Conservation (phyloP, 2,329 filamentous ascomycete genomes). For the Claviceps sp. region DNA sequence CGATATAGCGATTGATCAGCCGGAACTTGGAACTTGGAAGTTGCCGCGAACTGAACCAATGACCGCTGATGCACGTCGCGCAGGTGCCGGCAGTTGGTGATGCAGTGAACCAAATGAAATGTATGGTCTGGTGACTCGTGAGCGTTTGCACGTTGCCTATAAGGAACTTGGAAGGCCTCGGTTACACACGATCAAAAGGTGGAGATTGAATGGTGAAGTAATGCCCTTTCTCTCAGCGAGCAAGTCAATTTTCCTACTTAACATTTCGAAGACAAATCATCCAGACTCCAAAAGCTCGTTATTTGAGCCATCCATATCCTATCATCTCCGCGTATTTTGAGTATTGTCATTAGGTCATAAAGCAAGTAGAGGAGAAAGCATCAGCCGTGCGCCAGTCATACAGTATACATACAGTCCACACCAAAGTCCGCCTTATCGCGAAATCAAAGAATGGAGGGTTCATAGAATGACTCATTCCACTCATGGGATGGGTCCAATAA, state of each 20-base stretch:
- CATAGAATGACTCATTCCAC: conserved; percentile 19
- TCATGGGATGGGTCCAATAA: conserved; percentile 15
- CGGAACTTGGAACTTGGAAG: not conserved
- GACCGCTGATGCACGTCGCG: not conserved
- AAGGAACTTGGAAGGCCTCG: no score
- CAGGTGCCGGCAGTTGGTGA: not conserved
- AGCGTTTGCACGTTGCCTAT: not conserved
- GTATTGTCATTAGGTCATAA: conserved; percentile 18
- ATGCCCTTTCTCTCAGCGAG: not conserved
- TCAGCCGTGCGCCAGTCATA: conserved; percentile 3
- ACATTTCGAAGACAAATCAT: conserved; percentile 1
- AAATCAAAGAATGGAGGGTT: conserved; percentile 19
- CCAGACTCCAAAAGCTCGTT: not conserved
- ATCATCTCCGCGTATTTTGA: not conserved
- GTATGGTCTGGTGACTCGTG: no score
- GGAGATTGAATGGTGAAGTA: not conserved
- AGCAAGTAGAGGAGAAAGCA: conserved; percentile 5
- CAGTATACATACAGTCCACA: conserved; percentile 2
- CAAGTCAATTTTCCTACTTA: not conserved
- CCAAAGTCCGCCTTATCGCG: conserved; percentile 5
- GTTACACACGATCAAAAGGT: not conserved
- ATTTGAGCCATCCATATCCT: not conserved
- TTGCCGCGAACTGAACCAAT: not conserved
- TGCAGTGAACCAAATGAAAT: not conserved
- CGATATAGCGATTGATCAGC: not conserved